Evolutionary conservation across 768 basidiomycete genomes (phyloP).

Genomic region (button mushroom (Agaricus bisporus)): DNA sequence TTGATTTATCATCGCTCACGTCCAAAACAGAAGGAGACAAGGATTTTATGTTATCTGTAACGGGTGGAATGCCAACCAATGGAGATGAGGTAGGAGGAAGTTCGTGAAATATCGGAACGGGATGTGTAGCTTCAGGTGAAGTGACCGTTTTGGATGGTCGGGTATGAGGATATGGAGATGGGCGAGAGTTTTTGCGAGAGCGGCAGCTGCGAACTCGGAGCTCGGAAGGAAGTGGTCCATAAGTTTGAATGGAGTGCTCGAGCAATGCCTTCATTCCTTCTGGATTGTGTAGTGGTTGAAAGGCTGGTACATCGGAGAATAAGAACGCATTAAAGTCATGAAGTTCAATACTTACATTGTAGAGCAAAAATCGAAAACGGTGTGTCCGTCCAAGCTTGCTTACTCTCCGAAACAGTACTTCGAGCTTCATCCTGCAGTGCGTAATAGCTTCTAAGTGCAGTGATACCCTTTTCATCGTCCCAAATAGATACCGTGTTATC

Average conservation of each 20-base stretch:
- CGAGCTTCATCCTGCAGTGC: conserved; percentile 66
- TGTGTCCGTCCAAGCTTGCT: conserved; percentile 61
- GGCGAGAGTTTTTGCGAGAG: conserved; percentile 63
- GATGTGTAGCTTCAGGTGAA: conserved; percentile 23
- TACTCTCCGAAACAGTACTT: conserved; percentile 60
- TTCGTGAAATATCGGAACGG: not conserved
- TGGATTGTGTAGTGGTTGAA: conserved; percentile 60
- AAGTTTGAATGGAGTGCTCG: conserved; percentile 66
- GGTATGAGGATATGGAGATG: conserved; percentile 64
- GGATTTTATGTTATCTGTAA: conserved; percentile 34
- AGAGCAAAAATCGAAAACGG: conserved; percentile 67
- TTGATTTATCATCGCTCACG: conserved; percentile 26
- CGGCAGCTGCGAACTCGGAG: conserved; percentile 55
- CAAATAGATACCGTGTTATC: conserved; percentile 33
- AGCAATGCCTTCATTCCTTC: conserved; percentile 68
- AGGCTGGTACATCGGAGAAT: conserved; percentile 38
- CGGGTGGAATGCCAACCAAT: conserved; percentile 29
- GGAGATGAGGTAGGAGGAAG: not conserved
- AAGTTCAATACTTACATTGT: conserved; percentile 50
- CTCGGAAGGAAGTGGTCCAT: conserved; percentile 68
- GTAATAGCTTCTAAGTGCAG: conserved; percentile 59
- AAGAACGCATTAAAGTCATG: not conserved
- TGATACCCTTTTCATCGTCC: conserved; percentile 67
- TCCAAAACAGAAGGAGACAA: conserved; percentile 30
- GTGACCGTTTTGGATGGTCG: conserved; percentile 39